Evolutionary conservation across 768 basidiomycete genomes (phyloP).

Genomic region (Clitopilus passeckerianus): DNA sequence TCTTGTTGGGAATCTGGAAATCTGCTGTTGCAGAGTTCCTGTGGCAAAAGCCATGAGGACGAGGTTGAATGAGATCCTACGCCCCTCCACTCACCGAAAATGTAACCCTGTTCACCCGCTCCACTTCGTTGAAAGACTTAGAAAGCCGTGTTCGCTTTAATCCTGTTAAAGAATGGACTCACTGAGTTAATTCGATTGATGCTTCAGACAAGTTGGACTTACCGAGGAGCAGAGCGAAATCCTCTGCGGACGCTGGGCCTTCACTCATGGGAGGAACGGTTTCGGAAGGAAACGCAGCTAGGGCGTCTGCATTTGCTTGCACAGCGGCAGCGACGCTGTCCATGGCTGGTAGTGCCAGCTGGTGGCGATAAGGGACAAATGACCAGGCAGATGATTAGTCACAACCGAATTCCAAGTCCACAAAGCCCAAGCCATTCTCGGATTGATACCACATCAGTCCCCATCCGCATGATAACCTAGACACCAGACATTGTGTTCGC

Average conservation of each 20-base stretch:
- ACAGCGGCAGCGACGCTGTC: too few species aligned
- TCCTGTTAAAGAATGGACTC: background rate
- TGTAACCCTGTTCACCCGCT: background rate
- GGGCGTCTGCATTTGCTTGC: too few species aligned
- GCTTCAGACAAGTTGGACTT: background rate
- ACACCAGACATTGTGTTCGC: too few species aligned
- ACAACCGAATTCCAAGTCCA: too few species aligned
- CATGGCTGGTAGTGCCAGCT: too few species aligned
- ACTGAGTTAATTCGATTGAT: background rate
- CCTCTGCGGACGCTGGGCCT: background rate
- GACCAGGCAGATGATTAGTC: too few species aligned
- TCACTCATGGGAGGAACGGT: background rate
- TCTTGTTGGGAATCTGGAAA: slow-evolving; percentile 8
- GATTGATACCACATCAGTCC: too few species aligned
- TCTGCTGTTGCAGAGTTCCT: slow-evolving; percentile 1
- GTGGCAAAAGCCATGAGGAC: background rate
- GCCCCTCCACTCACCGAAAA: too few species aligned
- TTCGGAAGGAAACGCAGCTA: background rate
- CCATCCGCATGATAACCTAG: too few species aligned
- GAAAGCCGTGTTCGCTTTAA: background rate
- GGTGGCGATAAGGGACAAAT: too few species aligned
- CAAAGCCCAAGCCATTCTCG: too few species aligned
- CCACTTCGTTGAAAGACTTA: background rate
- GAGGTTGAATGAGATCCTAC: too few species aligned
- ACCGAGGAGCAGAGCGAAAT: background rate